phyloP scores from a whole-genome alignment of 2,329 filamentous ascomycete species.

The Aspergillus quadrilineatus region DNA sequence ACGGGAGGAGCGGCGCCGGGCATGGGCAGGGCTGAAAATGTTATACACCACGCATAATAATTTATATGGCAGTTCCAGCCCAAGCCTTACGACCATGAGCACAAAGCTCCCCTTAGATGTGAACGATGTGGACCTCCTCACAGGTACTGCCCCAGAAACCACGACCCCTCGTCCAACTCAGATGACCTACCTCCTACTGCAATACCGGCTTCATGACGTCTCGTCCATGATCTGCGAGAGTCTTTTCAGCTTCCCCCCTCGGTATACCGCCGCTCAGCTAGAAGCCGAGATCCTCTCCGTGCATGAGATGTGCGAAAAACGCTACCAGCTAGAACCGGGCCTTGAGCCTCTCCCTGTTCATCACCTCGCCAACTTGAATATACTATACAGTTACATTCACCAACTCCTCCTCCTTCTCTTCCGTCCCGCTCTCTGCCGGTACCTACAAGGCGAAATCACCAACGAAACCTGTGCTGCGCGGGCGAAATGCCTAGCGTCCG shows the following conservation, averaged over 20 bases:
- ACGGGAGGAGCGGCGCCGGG: conserved; percentile 40
- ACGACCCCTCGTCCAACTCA: conserved; percentile 34
- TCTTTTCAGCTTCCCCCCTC: conserved; percentile 31
- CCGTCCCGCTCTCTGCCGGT: conserved; percentile 35
- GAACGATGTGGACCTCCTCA: conserved; percentile 38
- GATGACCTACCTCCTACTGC: conserved; percentile 44
- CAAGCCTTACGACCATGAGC: conserved; percentile 26
- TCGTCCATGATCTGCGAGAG: conserved; percentile 37
- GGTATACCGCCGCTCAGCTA: conserved; percentile 25
- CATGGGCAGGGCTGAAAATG: conserved; percentile 43
- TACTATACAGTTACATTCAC: conserved; percentile 42
- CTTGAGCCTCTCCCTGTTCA: conserved; percentile 30
- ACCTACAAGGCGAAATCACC: conserved; percentile 33
- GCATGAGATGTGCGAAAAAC: conserved; percentile 32
- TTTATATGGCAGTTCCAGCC: conserved; percentile 36
- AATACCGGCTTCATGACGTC: conserved; percentile 38
- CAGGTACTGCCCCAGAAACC: conserved; percentile 21
- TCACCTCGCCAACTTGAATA: conserved; percentile 42
- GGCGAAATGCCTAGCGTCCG: conserved; percentile 33
- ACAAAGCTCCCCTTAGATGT: conserved; percentile 37
- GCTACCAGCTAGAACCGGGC: conserved; percentile 28
- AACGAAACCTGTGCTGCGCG: conserved; percentile 30
- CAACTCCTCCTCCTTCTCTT: conserved; percentile 41
- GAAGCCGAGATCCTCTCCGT: conserved; percentile 33
- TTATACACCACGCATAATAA: conserved; percentile 42